Percentiles rank a stretch among this genome's conserved stretches.
Evolutionary conservation across 345 rosid species (phyloP).

Genomic region (Populus euphratica): DNA sequence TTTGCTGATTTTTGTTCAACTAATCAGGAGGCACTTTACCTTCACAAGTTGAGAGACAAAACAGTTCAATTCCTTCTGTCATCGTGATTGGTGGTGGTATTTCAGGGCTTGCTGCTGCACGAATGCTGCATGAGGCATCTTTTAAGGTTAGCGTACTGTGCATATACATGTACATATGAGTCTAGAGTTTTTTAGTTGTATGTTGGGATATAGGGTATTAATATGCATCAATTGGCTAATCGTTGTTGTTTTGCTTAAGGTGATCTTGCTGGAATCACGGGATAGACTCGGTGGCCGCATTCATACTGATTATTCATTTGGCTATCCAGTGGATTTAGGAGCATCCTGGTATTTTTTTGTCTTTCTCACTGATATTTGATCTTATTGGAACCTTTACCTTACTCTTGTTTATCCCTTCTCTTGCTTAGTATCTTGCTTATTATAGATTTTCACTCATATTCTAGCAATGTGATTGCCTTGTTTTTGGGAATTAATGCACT

Average conservation of each 20-base stretch:
- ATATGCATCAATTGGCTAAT: neutral
- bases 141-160: constrained; percentile 44
- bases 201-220: neutral
- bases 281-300: constrained; percentile 89
- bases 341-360: constrained; percentile 66
- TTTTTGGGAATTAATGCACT: neutral
- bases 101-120: constrained; percentile 86
- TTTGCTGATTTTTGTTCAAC: constrained; percentile 1
- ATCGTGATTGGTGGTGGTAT: constrained; percentile 87
- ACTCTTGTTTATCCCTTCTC: too few species aligned
- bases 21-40: constrained; percentile 33
- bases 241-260: constrained; percentile 36
- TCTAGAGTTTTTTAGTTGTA: neutral
- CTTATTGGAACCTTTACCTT: neutral
- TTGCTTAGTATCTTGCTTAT: neutral
- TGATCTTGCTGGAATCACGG: constrained; percentile 75
- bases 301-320: constrained; percentile 84
- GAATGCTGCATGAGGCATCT: constrained; percentile 59
- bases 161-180: neutral
- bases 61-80: constrained; percentile 51
- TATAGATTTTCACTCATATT: neutral
- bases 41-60: constrained; percentile 42
- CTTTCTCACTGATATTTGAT: neutral
- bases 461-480: neutral
- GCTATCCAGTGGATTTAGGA: constrained; percentile 91